Evolutionary conservation across 2,329 filamentous ascomycete species (phyloP).

Genomic region (Aureobasidium lini): DNA sequence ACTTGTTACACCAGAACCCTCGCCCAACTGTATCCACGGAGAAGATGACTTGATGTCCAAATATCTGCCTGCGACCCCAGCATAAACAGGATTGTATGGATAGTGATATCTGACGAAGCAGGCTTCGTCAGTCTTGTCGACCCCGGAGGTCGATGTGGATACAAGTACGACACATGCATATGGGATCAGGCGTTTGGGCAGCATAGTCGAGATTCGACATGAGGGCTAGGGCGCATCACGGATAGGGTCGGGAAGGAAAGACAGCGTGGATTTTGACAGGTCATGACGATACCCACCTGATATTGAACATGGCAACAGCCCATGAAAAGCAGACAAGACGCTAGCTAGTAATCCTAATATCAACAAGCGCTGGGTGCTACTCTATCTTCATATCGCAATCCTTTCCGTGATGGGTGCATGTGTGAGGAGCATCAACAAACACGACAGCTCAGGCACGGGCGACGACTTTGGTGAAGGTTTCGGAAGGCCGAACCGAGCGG

Average conservation of each 20-base stretch:
- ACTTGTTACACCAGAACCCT: constrained; percentile 4
- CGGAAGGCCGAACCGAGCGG: background rate
- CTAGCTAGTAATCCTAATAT: background rate
- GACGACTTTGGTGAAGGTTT: background rate
- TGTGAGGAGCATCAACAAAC: background rate
- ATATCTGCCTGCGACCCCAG: background rate
- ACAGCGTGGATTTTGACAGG: background rate
- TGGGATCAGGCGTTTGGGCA: background rate
- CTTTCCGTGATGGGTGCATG: background rate
- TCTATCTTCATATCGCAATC: background rate
- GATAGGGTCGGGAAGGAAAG: background rate
- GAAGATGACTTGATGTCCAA: background rate
- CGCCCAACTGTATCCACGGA: background rate
- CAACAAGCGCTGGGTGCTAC: background rate
- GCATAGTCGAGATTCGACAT: background rate
- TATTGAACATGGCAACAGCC: background rate
- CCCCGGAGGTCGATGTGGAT: background rate
- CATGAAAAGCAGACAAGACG: background rate
- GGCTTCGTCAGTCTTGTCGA: background rate
- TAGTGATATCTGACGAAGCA: background rate
- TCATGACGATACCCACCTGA: constrained; percentile 3
- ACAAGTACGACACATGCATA: constrained; percentile 6
- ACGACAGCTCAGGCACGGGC: background rate
- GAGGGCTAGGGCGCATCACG: background rate
- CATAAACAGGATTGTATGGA: background rate